Base-by-base conservation (phyloP, 2,329 filamentous ascomycete genomes). In the Beauveria australis region DNA sequence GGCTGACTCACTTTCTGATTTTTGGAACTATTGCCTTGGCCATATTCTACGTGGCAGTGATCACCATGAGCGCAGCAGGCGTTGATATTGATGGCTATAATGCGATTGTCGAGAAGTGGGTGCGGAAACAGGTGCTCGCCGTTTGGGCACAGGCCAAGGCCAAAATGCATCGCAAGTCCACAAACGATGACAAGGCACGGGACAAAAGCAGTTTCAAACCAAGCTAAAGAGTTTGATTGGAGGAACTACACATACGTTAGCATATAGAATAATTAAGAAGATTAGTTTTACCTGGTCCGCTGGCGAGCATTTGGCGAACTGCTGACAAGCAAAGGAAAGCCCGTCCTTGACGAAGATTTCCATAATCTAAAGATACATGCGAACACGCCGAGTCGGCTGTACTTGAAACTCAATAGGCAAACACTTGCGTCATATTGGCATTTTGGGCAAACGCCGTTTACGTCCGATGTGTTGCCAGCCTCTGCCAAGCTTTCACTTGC, bases 1-100 rank as follows among this genome's bases (percentile, higher is more conserved):
- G 94, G 94, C 80, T 84, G 5, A 85, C 94, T 6, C 92, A 97
- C 77, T 80, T 92, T 51, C 63, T 91, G 40, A 87, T 91, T 69
- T 65, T 91, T 8, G 68, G 78, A 60, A 73, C 76, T 1, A 43
- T 79, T 2, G 51, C 76, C 6, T 69, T 67, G 16, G 63, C 71
- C 0, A 22, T 71, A 3, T 53, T 68, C 37, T 73, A 72, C 60
- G 55, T 63, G 1, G 57, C 66, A 1, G 63, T 72, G 3, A 60
- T 62, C 3, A 62, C 64, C 8, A 62, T 76, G 43, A 67, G 70
- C 22, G 63, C 64, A 0, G 63, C 47, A 0, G 75, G 76, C 1
- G 64, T 76, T 2, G 73, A 76, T 44, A 70, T 75, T 12, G 74
- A 76, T 57, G 66, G 59, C 52, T 53, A 60, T 22, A 65, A 72